These are phyloP conservation scores for Pisolithus microcarpus DNA, from an alignment of 768 basidiomycete species.

Conservation along the genomic window DNA sequence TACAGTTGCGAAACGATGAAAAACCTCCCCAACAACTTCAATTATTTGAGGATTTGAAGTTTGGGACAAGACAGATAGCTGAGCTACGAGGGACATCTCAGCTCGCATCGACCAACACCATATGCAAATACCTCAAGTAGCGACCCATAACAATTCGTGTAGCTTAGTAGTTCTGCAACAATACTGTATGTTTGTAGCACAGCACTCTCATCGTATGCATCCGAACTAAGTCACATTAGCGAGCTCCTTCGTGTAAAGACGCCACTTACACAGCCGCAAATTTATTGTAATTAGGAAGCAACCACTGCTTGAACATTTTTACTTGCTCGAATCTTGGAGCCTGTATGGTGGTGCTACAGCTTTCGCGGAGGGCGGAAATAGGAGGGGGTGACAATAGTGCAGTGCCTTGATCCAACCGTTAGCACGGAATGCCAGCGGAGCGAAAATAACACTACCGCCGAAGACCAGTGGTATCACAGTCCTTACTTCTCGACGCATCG, in stretches of 20 bases:
- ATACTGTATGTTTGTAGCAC: constrained; percentile 53
- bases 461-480: constrained; percentile 60
- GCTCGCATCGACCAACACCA: background rate
- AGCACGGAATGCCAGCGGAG: background rate
- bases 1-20: constrained; percentile 64
- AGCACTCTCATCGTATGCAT: constrained; percentile 25
- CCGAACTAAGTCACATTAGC: constrained; percentile 15
- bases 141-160: constrained; percentile 56
- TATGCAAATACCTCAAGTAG: constrained; percentile 51
- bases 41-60: constrained; percentile 47
- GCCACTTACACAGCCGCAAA: constrained; percentile 40
- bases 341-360: constrained; percentile 40
- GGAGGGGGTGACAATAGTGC: constrained; percentile 23
- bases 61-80: constrained; percentile 48
- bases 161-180: constrained; percentile 52
- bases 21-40: constrained; percentile 56
- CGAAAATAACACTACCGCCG: constrained; percentile 36
- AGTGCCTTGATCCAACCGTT: constrained; percentile 27
- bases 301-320: constrained; percentile 62
- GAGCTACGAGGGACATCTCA: constrained; percentile 31
- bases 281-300: constrained; percentile 61
- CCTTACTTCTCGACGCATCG: constrained; percentile 66
- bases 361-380: constrained; percentile 32
- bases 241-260: background rate
- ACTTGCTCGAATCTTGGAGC: constrained; percentile 73